Evolutionary conservation across 2,329 filamentous ascomycete genomes (phyloP).

Genomic region (Pezicula radicicola): DNA sequence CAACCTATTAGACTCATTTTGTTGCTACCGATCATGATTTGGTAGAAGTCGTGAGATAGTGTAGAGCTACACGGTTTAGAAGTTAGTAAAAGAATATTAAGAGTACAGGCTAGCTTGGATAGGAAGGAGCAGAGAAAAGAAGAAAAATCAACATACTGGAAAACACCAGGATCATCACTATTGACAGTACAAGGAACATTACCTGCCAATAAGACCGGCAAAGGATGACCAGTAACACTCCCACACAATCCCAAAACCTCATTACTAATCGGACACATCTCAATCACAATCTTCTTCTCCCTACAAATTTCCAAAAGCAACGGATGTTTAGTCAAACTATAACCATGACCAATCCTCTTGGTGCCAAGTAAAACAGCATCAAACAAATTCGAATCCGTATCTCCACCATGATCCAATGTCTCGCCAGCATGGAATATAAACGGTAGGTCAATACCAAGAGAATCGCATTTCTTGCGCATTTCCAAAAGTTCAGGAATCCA

Average conservation of each 20-base stretch:
- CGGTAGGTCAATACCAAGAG: slow-evolving; percentile 77
- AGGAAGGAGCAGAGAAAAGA: no score
- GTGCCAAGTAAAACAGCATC: slow-evolving; percentile 86
- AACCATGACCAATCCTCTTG: slow-evolving; percentile 84
- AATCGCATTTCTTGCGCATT: slow-evolving; percentile 82
- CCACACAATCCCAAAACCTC: slow-evolving; percentile 81
- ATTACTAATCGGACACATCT: slow-evolving; percentile 89
- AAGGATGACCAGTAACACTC: slow-evolving; percentile 72
- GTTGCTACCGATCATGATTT: no score
- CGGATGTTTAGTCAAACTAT: slow-evolving; percentile 87
- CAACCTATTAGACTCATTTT: no score
- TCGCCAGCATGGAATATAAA: slow-evolving; percentile 97
- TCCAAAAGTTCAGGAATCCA: slow-evolving; percentile 84
- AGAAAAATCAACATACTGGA: no score
- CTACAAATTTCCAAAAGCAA: slow-evolving; percentile 85
- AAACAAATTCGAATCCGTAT: slow-evolving; percentile 78
- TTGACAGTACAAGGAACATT: slow-evolving; percentile 81
- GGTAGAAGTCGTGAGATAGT: no score
- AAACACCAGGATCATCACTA: slow-evolving; percentile 72
- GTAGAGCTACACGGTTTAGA: no score
- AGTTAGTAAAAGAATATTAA: no score
- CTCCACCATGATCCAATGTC: slow-evolving; percentile 74
- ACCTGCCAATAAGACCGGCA: slow-evolving; percentile 79
- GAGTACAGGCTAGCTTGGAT: no score
- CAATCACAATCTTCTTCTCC: slow-evolving; percentile 81